These are phyloP conservation scores for Plasmodium vivax DNA, from an alignment of 169 alveolate genomes.

Conservation along the genomic window DNA sequence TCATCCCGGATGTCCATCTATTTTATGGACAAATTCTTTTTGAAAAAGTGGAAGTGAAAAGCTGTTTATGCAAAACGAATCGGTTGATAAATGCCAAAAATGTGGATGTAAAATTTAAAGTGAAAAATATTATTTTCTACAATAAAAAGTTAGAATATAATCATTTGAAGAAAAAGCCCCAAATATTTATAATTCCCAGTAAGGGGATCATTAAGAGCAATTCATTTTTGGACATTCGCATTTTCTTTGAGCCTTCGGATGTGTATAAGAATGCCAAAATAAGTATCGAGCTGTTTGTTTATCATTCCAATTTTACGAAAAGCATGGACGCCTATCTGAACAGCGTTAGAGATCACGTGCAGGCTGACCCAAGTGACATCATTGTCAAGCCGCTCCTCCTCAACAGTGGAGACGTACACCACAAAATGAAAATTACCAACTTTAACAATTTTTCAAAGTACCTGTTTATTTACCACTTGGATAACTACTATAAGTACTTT, in stretches of 20 bases:
- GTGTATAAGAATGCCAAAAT: conserved; percentile 53
- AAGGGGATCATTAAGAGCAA: conserved; percentile 60
- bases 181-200: conserved; percentile 33
- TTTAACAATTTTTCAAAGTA: conserved; percentile 24
- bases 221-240: conserved; percentile 39
- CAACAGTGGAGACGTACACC: conserved; percentile 39
- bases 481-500: conserved; percentile 49
- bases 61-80: conserved; percentile 39
- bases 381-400: conserved; percentile 21
- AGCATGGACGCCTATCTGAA: conserved; percentile 31
- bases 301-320: conserved; percentile 45
- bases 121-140: conserved; percentile 45
- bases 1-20: conserved; percentile 35
- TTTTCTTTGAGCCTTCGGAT: conserved; percentile 68
- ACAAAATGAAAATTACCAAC: conserved; percentile 35
- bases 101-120: conserved; percentile 47
- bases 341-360: conserved; percentile 29
- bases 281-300: conserved; percentile 30
- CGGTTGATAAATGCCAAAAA: conserved; percentile 65
- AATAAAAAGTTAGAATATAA: conserved; percentile 68
- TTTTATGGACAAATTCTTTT: conserved; percentile 43
- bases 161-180: conserved; percentile 43
- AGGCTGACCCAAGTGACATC: conserved; percentile 24
- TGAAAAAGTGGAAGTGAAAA: conserved; percentile 48
- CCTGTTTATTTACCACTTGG: conserved; percentile 34